Base-by-base conservation (phyloP, 805 yeast species). In the Lachancea sp. region DNA sequence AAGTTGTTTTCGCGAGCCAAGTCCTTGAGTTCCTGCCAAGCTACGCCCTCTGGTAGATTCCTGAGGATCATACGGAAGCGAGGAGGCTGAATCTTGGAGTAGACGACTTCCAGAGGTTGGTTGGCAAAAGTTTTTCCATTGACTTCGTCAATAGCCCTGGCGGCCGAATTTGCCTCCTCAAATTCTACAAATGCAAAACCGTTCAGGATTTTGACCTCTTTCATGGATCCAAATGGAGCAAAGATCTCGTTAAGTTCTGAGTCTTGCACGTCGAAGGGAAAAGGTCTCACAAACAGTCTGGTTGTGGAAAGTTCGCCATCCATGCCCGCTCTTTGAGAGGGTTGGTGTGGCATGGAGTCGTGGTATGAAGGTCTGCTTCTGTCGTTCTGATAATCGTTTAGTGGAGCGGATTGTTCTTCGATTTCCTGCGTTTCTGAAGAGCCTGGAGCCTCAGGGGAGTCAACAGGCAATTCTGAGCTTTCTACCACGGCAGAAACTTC, bases 121-220 rank as follows among this genome's bases (percentile, higher is more conserved):
- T 72, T 71, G 38, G 80, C 77, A 61, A 83, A 70, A 46, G 76
- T 78, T 56, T 74, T 74, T 47, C 88, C 92, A 57, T 86, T 74
- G 59, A 83, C 78, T 54, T 78, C 77, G 36, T 75, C 80, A 52
- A 90, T 71, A n/a, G 95, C 96, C 57, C 69, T 66, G 54, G 72
- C 64, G 47, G 90, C 96, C 42, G 74, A 70, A 36, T 80, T 92
- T 43, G 79, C 72, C 43, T 71, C 75, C 60, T 78, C 87, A 55
- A 78, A 92, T 61, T 89, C 95, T 45, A 90, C 83, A 61, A 86
- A 89, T 19, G 94, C 97, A 57, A 79, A 84, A 31, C 96, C 96
- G 54, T 83, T 80, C 72, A 80, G 71, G 51, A 83, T 64, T 59
- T 78, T 78, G 39, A 81, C 77, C 56, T 80, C 87, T 46, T 71